Percentiles rank a stretch among this genome's conserved stretches.
Evolutionary conservation across 495 filamentous ascomycete species (phyloP).

Genomic region (Penicillium verhagenii): DNA sequence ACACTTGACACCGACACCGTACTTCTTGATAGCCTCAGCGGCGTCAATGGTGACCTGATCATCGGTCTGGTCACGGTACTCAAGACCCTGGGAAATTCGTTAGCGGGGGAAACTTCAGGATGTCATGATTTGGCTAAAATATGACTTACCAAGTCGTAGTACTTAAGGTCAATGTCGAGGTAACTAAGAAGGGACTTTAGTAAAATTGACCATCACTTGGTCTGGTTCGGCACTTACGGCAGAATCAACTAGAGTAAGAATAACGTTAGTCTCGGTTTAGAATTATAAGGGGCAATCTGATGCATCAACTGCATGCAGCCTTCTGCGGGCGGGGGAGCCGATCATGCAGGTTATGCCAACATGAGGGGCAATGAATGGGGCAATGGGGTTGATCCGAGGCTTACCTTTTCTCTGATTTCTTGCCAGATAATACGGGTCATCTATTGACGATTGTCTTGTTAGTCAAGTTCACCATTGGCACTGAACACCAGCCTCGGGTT

Average conservation of each 20-base stretch:
- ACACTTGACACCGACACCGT: slow-evolving; percentile 97
- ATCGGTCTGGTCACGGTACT: slow-evolving; percentile 92
- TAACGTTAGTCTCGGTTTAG: slow-evolving; percentile 20
- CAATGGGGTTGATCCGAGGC: slow-evolving; percentile 24
- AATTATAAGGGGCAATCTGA: slow-evolving; percentile 1
- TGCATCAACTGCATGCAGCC: slow-evolving; percentile 18
- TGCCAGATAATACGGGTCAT: slow-evolving; percentile 99
- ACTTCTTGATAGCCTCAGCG: slow-evolving; percentile 97
- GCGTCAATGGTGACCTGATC: slow-evolving; percentile 93
- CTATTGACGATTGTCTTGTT: slow-evolving; percentile 27
- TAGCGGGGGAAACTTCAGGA: background rate
- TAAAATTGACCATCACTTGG: background rate
- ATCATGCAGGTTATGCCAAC: slow-evolving; percentile 19
- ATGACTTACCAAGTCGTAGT: slow-evolving; percentile 83
- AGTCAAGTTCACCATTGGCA: background rate
- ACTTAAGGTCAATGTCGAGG: slow-evolving; percentile 96
- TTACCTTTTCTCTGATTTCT: slow-evolving; percentile 90
- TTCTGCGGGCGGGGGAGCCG: slow-evolving; percentile 11
- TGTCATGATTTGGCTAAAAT: background rate
- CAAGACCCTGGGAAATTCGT: slow-evolving; percentile 60
- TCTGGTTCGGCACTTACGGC: slow-evolving; percentile 53
- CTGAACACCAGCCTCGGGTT: background rate
- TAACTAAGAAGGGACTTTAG: slow-evolving; percentile 47
- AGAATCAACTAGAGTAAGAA: slow-evolving; percentile 66
- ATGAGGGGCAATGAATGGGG: slow-evolving; percentile 11